Conservation (phyloP, 805 yeast species). For the Tetrapisispora nanseiensis region DNA sequence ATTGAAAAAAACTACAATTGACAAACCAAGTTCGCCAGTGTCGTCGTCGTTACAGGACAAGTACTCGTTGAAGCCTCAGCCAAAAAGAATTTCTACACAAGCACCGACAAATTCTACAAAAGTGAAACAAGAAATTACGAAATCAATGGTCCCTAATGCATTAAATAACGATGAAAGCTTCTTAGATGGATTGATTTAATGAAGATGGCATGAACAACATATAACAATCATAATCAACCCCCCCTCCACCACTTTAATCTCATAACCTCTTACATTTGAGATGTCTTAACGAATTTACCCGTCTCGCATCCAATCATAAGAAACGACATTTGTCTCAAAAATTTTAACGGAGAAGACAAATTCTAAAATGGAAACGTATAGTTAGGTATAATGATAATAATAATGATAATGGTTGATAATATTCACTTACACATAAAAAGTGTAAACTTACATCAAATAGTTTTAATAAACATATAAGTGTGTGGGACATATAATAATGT, state of each 20-base stretch:
- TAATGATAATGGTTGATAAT: too few relatives aligned
- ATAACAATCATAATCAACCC: neutral
- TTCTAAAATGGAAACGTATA: too few relatives aligned
- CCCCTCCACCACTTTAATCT: too few relatives aligned
- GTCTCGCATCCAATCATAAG: neutral
- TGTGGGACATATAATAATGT: too few relatives aligned
- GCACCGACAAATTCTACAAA: too few relatives aligned
- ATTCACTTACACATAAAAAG: neutral
- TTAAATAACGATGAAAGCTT: conserved; percentile 20
- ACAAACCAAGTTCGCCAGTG: neutral
- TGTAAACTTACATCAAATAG: neutral
- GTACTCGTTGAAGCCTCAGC: too few relatives aligned
- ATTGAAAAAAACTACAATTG: conserved; percentile 6
- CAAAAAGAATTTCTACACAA: neutral
- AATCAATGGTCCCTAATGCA: conserved; percentile 12
- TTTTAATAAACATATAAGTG: neutral
- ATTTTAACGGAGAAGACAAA: neutral
- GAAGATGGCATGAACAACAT: too few relatives aligned
- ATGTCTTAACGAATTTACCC: neutral
- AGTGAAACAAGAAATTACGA: neutral
- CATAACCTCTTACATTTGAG: neutral
- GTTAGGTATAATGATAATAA: too few relatives aligned
- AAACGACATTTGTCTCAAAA: neutral
- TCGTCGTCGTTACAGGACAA: too few relatives aligned
- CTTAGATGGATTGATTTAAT: conserved; percentile 18